A percentile compares a stretch with the other conserved stretches of the same genome.
phyloP scores from a whole-genome alignment of 2,329 filamentous ascomycete species.

The Colletotrichum sidae region DNA sequence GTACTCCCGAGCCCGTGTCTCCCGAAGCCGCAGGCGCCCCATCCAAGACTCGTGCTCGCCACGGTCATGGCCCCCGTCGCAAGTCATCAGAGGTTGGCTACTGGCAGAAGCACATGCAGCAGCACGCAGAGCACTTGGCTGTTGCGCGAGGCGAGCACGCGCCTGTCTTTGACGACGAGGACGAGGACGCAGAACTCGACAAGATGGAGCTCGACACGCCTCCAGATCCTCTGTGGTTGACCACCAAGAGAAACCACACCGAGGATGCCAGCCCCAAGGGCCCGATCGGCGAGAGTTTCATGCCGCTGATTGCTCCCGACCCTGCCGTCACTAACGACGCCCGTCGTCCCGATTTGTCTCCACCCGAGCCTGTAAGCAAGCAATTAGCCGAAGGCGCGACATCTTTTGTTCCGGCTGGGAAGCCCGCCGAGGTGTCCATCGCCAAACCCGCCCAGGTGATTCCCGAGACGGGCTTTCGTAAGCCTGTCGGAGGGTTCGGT shows the following conservation, averaged over 20 bases:
- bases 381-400: slow-evolving; percentile 29
- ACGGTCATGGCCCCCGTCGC: slow-evolving; percentile 55
- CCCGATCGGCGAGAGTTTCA: slow-evolving; percentile 37
- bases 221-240: slow-evolving; percentile 57
- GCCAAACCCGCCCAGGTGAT: slow-evolving; percentile 48
- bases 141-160: slow-evolving; percentile 51
- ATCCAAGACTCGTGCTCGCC: slow-evolving; percentile 36
- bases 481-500: slow-evolving; percentile 51
- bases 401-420: slow-evolving; percentile 10
- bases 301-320: slow-evolving; percentile 33
- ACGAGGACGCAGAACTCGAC: slow-evolving; percentile 49
- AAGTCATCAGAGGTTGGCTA: slow-evolving; percentile 75
- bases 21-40: slow-evolving; percentile 43
- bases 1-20: slow-evolving; percentile 53
- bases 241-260: slow-evolving; percentile 46
- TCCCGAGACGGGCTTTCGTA: slow-evolving; percentile 55
- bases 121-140: slow-evolving; percentile 76
- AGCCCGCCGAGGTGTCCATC: slow-evolving; percentile 38
- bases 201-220: slow-evolving; percentile 54
- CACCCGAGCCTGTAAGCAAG: slow-evolving; percentile 16
- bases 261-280: slow-evolving; percentile 13
- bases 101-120: slow-evolving; percentile 85
- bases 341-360: slow-evolving; percentile 19
- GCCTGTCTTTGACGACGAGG: slow-evolving; percentile 41
- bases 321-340: slow-evolving; percentile 18